Conservation (phyloP, 495 filamentous ascomycete genomes). For the Apiosordaria backusii region DNA sequence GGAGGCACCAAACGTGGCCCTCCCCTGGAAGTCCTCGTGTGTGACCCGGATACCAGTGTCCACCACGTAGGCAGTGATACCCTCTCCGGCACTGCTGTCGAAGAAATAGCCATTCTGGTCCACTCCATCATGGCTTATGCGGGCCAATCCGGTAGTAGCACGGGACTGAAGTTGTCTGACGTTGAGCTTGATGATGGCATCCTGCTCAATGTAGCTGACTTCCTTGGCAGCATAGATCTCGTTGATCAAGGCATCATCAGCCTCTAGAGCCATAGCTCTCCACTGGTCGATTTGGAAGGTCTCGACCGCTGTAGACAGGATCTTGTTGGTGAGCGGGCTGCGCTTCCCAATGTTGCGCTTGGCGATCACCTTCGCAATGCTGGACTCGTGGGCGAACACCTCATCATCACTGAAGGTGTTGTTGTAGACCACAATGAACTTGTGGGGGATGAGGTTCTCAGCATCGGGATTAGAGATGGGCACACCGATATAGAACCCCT, state of each 20-base stretch:
- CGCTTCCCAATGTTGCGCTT: conserved; percentile 49
- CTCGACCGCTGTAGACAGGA: conserved; percentile 41
- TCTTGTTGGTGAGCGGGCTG: conserved; percentile 33
- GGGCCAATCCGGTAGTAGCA: conserved; percentile 42
- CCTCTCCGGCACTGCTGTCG: conserved; percentile 41
- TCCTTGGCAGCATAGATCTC: conserved; percentile 42
- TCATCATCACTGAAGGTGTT: conserved; percentile 39
- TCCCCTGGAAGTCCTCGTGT: conserved; percentile 45
- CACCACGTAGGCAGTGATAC: conserved; percentile 48
- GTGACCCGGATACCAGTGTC: conserved; percentile 49
- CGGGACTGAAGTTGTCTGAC: conserved; percentile 36
- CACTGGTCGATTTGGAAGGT: conserved; percentile 41
- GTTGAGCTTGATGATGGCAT: conserved; percentile 37
- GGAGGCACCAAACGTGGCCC: conserved; percentile 41
- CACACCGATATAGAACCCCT: conserved; percentile 35
- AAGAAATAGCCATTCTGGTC: conserved; percentile 40
- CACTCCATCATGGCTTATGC: conserved; percentile 37
- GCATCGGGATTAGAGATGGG: conserved; percentile 44
- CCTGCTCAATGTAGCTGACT: conserved; percentile 50
- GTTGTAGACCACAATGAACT: conserved; percentile 52
- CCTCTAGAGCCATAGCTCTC: conserved; percentile 49
- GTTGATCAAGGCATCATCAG: conserved; percentile 45
- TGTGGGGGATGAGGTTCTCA: conserved; percentile 40
- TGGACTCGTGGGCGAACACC: conserved; percentile 39
- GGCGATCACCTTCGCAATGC: conserved; percentile 40